Evolutionary conservation across 441 rosid genomes (phyloP), one percentile per base, ranked within the genome.

Genomic region (Eruca vesicaria): DNA sequence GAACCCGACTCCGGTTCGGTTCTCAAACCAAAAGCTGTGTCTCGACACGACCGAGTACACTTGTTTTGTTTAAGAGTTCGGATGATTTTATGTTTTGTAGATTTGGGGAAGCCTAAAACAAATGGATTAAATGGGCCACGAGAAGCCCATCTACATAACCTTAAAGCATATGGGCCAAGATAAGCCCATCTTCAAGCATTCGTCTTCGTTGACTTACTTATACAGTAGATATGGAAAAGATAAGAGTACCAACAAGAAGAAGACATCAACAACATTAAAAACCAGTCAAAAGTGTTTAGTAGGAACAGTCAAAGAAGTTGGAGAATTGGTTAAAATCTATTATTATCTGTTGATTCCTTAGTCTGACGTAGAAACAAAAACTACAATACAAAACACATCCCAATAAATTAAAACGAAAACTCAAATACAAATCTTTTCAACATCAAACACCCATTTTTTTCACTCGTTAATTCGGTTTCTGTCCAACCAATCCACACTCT

Each of bases 401-500:
- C 77, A 78, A 78, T 77, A 71, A 77, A 71, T 78, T 78, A 28
- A 48, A 78, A 77, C 41, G 21, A 61, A 41, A 62, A 60, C 66
- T 72, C 77, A 66, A 71, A 66, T 71, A 66, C 63, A 71, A 23
- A 66, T 28, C 77, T 59, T 64, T 71, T 23, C 2, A 41, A 75
- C 65, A 62, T 36, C 58, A 68, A 33, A 38, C 58, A n/a, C 36
- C 43, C 43, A 18, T 3, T 9, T 15, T 64, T 15, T 38, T 48
- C 21, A 78, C 63, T 78, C 81, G 0, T 66, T 69, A 68, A 77
- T 80, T 21, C 86, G 84, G 75, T 83, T 77, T 74, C 93, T 82
- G 66, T 87, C 97, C 80, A 90, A 68, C 92, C 94, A 92, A 77
- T 94, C 84, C 11, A 85, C 89, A 12, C 93, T 87, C 82, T 83